Base-by-base conservation (phyloP, 768 basidiomycete species). In the Mycena vitilis region DNA sequence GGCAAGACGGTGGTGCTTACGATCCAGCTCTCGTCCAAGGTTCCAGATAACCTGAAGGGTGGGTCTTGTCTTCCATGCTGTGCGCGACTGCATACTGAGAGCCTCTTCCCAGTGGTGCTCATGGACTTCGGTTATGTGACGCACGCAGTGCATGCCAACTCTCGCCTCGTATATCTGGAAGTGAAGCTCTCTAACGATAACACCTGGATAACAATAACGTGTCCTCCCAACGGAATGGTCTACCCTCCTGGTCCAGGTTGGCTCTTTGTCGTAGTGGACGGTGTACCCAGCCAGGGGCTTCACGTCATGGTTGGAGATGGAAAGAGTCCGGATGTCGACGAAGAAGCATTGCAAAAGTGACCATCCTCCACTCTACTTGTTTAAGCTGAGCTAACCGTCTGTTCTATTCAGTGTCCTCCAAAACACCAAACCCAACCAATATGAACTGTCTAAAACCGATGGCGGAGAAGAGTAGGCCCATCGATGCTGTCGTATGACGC, bases 111-210 rank as follows among this genome's bases (percentile, higher is more conserved):
- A 94, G 93, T 93, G 25, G 86, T 83, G 2, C 78, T 94, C 40
- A 92, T 95, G 90, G 94, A 95, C 76, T 81, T 94, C 18, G 93
- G 92, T n/a, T 94, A 83, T 74, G 87, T 93, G 53, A 94, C 93
- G 5, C 93, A 94, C 73, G 87, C 89, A 18, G 86, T 89, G 37
- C 93, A 94, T 73, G 86, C 90, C 22, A 93, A 93, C 76, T 87
- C 88, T 23, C 90, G 93, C n/a, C 77, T 91, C 38, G 92, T 95
- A 23, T 91, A 90, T 72, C 82, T 97, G 60, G 75, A 77, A 20
- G 63, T 63, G 42, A 71, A 84, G 25, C 75, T 82, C 0, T 81
- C 84, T 11, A 80, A 82, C 58, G 82, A 85, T 34, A 75, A 70
- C 49, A 75, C 82, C 62, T 82, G 81, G 5, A 76, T 97, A 52